Percentiles rank a stretch among this genome's conserved stretches.
Conservation (phyloP, 495 filamentous ascomycete genomes). For the Daldinia decipiens region DNA sequence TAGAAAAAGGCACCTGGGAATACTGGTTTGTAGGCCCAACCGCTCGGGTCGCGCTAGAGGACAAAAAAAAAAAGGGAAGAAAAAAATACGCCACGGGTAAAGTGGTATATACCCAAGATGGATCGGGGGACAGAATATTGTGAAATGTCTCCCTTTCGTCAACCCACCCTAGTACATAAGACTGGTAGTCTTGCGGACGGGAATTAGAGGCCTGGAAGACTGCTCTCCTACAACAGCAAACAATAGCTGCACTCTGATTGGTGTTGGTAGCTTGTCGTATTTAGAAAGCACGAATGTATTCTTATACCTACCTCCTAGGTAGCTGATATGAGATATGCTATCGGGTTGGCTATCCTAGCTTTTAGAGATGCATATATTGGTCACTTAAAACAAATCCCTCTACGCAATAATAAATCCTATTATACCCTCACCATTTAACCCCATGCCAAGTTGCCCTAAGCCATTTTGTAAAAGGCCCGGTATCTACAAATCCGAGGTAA, state of each 20-base stretch:
- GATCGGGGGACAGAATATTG: slow-evolving; percentile 73
- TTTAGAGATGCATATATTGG: not conserved
- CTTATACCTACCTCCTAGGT: not conserved
- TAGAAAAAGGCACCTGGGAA: slow-evolving; percentile 50
- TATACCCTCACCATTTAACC: no score
- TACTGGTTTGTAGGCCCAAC: not conserved
- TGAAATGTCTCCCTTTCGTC: slow-evolving; percentile 67
- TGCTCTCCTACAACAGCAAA: slow-evolving; percentile 15
- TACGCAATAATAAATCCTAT: no score
- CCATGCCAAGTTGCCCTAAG: no score
- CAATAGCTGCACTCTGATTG: not conserved
- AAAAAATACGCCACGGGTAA: slow-evolving; percentile 4
- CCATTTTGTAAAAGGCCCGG: no score
- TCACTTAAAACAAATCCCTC: not conserved
- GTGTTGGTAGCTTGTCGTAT: not conserved
- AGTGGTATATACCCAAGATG: slow-evolving; percentile 25
- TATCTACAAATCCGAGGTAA: no score
- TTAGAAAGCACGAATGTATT: not conserved
- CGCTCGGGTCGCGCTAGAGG: not conserved
- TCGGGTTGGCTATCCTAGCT: not conserved
- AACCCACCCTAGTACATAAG: slow-evolving; percentile 7
- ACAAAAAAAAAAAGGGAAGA: not conserved
- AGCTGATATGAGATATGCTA: not conserved
- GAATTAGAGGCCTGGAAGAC: not conserved
- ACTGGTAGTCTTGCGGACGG: slow-evolving; percentile 7